phyloP scores from a whole-genome alignment of 108 stramenopile genomes.

The Craspedostauros australis region DNA sequence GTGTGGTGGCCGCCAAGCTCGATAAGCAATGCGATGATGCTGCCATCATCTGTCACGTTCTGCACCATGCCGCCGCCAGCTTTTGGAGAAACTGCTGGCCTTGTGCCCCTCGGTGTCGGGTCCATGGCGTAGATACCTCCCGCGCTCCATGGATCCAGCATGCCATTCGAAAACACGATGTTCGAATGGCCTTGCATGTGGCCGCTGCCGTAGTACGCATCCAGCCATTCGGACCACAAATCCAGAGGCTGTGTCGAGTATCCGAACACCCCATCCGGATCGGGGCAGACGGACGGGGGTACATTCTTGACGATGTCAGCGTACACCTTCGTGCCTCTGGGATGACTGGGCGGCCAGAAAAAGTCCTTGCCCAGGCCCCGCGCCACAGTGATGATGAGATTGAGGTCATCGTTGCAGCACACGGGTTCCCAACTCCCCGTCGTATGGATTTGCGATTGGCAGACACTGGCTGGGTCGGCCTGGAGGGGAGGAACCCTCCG shows the following conservation, averaged over 20 bases:
- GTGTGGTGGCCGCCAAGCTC: constrained; percentile 82
- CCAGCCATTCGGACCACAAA: constrained; percentile 50
- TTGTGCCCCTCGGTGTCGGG: background rate
- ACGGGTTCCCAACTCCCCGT: constrained; percentile 43
- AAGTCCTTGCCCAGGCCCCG: constrained; percentile 53
- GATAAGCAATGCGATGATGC: constrained; percentile 55
- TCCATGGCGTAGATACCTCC: constrained; percentile 48
- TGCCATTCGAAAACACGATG: constrained; percentile 84
- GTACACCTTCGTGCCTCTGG: constrained; percentile 27
- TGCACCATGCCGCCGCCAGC: constrained; percentile 12
- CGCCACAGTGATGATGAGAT: constrained; percentile 42
- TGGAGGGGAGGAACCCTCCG: background rate
- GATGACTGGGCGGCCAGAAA: constrained; percentile 68
- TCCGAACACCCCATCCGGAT: constrained; percentile 48
- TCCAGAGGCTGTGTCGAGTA: constrained; percentile 36
- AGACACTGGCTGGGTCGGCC: constrained; percentile 10
- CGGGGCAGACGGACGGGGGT: constrained; percentile 19
- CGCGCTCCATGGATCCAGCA: constrained; percentile 82
- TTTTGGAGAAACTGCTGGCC: background rate
- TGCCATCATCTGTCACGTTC: constrained; percentile 22
- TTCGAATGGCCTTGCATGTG: constrained; percentile 54
- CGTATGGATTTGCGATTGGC: constrained; percentile 26
- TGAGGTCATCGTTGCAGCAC: constrained; percentile 67
- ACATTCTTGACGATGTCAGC: constrained; percentile 19
- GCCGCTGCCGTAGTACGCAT: constrained; percentile 48